These are phyloP conservation scores for Diutina siamensis DNA, from an alignment of 1,139 yeast species.

Conservation along the genomic window DNA sequence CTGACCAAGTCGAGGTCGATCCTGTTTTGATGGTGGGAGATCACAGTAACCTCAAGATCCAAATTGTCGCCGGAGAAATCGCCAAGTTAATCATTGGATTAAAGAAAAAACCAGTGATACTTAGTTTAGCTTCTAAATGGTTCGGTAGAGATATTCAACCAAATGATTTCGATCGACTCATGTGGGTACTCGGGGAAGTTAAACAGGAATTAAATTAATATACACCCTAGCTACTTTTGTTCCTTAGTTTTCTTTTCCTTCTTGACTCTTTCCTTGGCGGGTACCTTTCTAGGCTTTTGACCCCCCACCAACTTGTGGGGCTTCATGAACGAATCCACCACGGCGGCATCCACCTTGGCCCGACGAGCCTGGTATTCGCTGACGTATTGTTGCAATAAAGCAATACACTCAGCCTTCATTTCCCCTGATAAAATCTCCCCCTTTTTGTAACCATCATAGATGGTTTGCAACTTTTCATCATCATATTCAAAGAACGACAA, in stretches of 20 bases:
- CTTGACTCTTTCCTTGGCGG: constrained; percentile 40
- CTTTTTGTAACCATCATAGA: constrained; percentile 54
- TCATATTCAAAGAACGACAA: constrained; percentile 81
- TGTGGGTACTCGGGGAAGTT: constrained; percentile 27
- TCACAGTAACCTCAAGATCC: constrained; percentile 27
- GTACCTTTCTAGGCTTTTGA: constrained; percentile 55
- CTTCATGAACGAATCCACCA: constrained; percentile 65
- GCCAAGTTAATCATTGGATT: constrained; percentile 23
- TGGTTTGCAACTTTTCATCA: constrained; percentile 60
- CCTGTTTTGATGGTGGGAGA: constrained; percentile 31
- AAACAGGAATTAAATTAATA: constrained; percentile 10
- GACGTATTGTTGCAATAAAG: constrained; percentile 68
- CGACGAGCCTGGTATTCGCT: constrained; percentile 74
- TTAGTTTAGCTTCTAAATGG: constrained; percentile 33
- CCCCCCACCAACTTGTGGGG: constrained; percentile 79
- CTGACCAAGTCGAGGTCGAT: constrained; percentile 22
- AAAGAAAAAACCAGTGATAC: constrained; percentile 23
- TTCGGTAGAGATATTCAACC: constrained; percentile 24
- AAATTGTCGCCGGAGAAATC: constrained; percentile 32
- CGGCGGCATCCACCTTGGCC: constrained; percentile 51
- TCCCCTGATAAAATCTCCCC: constrained; percentile 91
- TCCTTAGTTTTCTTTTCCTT: neutral
- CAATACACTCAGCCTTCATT: constrained; percentile 81
- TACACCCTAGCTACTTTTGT: neutral
- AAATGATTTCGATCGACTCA: constrained; percentile 29